Evolutionary conservation across 352 stramenopile species (phyloP).

Genomic region (Aphanomyces euteiches): DNA sequence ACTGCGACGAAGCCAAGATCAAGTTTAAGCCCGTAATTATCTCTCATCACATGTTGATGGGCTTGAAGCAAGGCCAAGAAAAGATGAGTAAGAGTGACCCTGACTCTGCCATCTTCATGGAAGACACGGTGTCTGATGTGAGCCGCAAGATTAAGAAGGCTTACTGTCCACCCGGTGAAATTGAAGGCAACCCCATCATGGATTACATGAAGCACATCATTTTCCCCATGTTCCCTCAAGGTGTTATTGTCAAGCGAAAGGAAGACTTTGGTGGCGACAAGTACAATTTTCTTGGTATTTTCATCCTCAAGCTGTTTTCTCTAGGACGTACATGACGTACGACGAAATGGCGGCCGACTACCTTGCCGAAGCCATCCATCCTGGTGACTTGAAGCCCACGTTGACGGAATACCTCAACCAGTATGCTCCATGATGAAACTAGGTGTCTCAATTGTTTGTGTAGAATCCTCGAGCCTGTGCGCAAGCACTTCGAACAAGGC

Average conservation of each 20-base stretch:
- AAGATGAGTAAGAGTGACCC: constrained; percentile 99
- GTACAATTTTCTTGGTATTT: constrained; percentile 16
- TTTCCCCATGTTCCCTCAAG: constrained; percentile 71
- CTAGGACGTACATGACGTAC: constrained; percentile 86
- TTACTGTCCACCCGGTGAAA: constrained; percentile 91
- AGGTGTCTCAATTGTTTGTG: constrained; percentile 17
- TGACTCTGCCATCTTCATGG: constrained; percentile 99
- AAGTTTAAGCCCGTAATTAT: constrained; percentile 95
- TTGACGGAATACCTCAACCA: constrained; percentile 90
- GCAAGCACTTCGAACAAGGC: constrained; percentile 94
- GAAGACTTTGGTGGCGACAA: constrained; percentile 44
- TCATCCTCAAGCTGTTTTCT: constrained; percentile 8
- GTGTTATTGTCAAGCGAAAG: constrained; percentile 51
- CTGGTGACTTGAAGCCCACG: constrained; percentile 91
- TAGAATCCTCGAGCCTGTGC: constrained; percentile 94
- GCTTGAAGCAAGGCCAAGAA: constrained; percentile 97
- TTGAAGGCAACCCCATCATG: constrained; percentile 93
- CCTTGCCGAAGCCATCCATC: constrained; percentile 83
- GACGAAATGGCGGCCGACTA: constrained; percentile 91
- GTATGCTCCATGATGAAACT: constrained; percentile 44
- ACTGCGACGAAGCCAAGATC: constrained; percentile 95
- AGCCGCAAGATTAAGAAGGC: constrained; percentile 98
- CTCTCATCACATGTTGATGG: constrained; percentile 99
- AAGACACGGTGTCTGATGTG: constrained; percentile 92
- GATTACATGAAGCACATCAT: constrained; percentile 98